Conservation (phyloP, 2,329 filamentous ascomycete genomes). For the Dothistroma pini region DNA sequence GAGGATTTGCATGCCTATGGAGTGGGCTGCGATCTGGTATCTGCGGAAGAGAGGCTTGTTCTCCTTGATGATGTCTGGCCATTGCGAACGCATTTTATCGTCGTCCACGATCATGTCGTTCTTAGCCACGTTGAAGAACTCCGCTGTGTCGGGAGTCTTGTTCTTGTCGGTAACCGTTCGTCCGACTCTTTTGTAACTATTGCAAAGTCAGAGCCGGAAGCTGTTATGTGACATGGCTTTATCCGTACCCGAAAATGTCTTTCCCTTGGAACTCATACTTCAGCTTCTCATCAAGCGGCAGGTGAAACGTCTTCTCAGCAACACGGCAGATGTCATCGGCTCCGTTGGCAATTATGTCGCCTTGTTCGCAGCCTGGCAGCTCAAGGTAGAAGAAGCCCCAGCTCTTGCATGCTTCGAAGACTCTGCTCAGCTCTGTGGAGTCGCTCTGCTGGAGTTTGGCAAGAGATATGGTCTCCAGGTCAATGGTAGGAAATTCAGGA, state of each 20-base stretch:
- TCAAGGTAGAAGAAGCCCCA: constrained; percentile 58
- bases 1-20: constrained; percentile 46
- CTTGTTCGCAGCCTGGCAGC: constrained; percentile 34
- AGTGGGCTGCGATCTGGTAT: constrained; percentile 47
- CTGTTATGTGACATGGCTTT: neutral
- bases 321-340: constrained; percentile 33
- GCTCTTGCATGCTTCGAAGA: constrained; percentile 43
- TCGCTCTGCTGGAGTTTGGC: constrained; percentile 38
- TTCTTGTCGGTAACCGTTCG: constrained; percentile 46
- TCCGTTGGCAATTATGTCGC: constrained; percentile 28
- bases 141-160: constrained; percentile 51
- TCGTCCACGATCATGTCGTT: constrained; percentile 49
- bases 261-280: constrained; percentile 49
- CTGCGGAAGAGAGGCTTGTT: constrained; percentile 36
- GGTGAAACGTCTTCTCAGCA: constrained; percentile 45
- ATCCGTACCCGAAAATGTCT: constrained; percentile 34
- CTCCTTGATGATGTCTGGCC: constrained; percentile 28
- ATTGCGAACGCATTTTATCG: constrained; percentile 28
- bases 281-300: constrained; percentile 47
- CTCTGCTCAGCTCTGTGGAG: constrained; percentile 35
- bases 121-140: constrained; percentile 56
- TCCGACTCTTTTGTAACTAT: constrained; percentile 41
- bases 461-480: constrained; percentile 39
- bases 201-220: neutral
- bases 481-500: constrained; percentile 25